Evolutionary conservation across 176 grass and related monocot genomes (phyloP).

Genomic region (Tillandsia leiboldiana): DNA sequence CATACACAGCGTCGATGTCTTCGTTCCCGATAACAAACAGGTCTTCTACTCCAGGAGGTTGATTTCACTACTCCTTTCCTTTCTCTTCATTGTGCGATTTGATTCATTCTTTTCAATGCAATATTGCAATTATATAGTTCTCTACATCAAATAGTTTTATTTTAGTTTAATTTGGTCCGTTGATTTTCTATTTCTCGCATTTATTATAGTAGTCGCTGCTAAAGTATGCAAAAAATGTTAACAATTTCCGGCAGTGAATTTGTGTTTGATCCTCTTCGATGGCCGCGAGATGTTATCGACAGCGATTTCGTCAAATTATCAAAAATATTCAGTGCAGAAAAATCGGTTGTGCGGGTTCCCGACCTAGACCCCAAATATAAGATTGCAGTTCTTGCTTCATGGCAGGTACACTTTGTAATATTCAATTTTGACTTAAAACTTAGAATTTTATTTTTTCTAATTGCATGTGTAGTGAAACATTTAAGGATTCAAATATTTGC

Average conservation of each 20-base stretch:
- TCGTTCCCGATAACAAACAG: slow-evolving; percentile 60
- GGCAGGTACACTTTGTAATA: slow-evolving; percentile 36
- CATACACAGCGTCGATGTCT: slow-evolving; percentile 87
- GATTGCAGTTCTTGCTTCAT: slow-evolving; percentile 72
- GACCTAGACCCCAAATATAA: slow-evolving; percentile 79
- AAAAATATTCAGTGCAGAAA: slow-evolving; percentile 50
- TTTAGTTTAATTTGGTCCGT: neutral
- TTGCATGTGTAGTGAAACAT: too few relatives aligned
- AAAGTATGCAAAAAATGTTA: slow-evolving; percentile 1
- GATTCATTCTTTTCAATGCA: neutral
- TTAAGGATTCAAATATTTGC: too few relatives aligned
- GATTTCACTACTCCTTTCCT: neutral
- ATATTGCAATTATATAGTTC: slow-evolving; percentile 3
- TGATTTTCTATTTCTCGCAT: neutral
- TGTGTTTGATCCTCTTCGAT: slow-evolving; percentile 41
- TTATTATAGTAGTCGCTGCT: neutral
- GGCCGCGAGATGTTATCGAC: slow-evolving; percentile 48
- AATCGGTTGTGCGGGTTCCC: slow-evolving; percentile 47
- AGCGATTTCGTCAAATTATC: slow-evolving; percentile 50
- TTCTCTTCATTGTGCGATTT: neutral
- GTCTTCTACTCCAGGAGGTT: slow-evolving; percentile 82
- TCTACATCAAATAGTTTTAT: neutral
- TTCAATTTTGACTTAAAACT: neutral
- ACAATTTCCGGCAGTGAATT: slow-evolving; percentile 57
- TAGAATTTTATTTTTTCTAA: neutral